A percentile compares a stretch with the other conserved stretches of the same genome.
phyloP scores from a whole-genome alignment of 2,329 filamentous ascomycete species.

The Colletotrichum costaricense region DNA sequence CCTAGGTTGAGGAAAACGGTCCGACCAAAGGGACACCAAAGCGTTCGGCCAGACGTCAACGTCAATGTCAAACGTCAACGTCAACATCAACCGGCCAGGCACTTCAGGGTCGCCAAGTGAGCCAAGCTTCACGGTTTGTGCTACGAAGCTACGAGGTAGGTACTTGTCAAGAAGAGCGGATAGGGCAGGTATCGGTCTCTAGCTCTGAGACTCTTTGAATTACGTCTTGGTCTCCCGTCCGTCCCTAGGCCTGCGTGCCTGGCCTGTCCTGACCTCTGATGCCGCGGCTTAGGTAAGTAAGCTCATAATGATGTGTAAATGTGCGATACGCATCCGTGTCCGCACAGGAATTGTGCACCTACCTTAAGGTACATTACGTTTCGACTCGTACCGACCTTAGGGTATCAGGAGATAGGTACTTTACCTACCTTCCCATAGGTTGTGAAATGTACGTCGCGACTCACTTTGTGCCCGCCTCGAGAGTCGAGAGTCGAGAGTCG shows the following conservation, averaged over 20 bases:
- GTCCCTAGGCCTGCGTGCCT: no score
- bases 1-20: neutral
- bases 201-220: neutral
- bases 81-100: constrained; percentile 3
- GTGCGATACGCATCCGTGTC: neutral
- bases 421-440: no score
- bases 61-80: constrained; percentile 5
- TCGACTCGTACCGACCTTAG: no score
- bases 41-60: constrained; percentile 11
- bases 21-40: neutral
- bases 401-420: no score
- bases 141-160: neutral
- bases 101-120: neutral
- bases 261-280: no score
- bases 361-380: no score
- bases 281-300: neutral
- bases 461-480: neutral
- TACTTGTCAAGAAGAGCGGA: neutral
- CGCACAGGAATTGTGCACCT: no score
- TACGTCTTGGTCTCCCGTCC: neutral
- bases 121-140: constrained; percentile 8
- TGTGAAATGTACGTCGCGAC: no score
- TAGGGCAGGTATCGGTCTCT: neutral
- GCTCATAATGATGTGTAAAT: neutral
- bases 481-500: neutral